A percentile compares a stretch with the other conserved stretches of the same genome.
Evolutionary conservation across 176 grass and related monocot species (phyloP).

Genomic region (Phoenix dactylifera): DNA sequence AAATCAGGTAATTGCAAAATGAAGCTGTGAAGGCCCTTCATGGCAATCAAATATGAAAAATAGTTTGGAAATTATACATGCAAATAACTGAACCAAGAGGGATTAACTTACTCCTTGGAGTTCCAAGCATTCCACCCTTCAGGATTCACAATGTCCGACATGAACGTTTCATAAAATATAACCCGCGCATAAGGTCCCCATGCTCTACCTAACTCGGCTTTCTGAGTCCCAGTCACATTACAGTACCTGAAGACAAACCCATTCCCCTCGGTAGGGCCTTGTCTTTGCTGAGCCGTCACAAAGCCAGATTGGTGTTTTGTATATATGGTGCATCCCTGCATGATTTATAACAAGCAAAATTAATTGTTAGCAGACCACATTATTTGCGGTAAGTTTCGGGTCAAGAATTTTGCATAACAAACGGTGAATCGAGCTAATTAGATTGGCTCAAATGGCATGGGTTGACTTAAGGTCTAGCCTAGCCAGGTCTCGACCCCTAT

Average conservation of each 20-base stretch:
- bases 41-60: too few relatives aligned
- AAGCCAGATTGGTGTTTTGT: not conserved
- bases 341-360: not conserved
- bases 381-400: too few relatives aligned
- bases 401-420: too few relatives aligned
- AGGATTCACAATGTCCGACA: constrained; percentile 42
- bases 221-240: constrained; percentile 25
- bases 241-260: constrained; percentile 54
- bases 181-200: constrained; percentile 60
- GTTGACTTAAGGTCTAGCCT: too few relatives aligned
- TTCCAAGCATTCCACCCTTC: constrained; percentile 54
- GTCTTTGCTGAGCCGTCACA: constrained; percentile 52
- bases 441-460: too few relatives aligned
- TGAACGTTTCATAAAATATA: constrained; percentile 52
- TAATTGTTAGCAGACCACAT: not conserved
- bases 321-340: constrained; percentile 34
- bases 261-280: not conserved
- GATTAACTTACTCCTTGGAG: constrained; percentile 22
- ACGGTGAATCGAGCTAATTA: too few relatives aligned
- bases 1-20: too few relatives aligned
- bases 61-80: too few relatives aligned
- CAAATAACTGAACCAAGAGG: too few relatives aligned
- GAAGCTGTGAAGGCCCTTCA: too few relatives aligned
- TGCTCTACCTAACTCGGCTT: constrained; percentile 45
- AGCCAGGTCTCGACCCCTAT: too few relatives aligned